A percentile compares a stretch with the other conserved stretches of the same genome.
These are phyloP conservation scores for Tephrocybe sp. DNA, from an alignment of 768 basidiomycete species.

Conservation along the genomic window DNA sequence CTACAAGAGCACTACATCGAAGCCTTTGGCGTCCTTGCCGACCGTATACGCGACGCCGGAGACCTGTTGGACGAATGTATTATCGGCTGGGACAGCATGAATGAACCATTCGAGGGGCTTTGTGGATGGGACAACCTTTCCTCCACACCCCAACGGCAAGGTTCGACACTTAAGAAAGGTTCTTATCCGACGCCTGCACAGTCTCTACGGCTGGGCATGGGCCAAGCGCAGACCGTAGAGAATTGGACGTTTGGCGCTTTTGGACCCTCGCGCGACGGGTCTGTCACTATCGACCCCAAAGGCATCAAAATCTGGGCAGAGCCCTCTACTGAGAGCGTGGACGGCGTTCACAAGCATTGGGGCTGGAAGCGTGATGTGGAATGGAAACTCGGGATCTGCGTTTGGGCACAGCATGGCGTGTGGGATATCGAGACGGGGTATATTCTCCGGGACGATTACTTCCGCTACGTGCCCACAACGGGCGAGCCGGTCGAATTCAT, in stretches of 20 bases:
- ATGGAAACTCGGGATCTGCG: constrained; percentile 76
- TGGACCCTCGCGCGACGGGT: constrained; percentile 74
- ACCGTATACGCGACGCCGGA: constrained; percentile 71
- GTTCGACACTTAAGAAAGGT: constrained; percentile 79
- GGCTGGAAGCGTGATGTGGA: constrained; percentile 75
- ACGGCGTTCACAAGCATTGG: constrained; percentile 65
- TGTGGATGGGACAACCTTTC: constrained; percentile 65
- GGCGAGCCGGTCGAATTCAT: constrained; percentile 63
- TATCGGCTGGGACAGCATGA: constrained; percentile 95
- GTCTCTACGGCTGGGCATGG: constrained; percentile 85
- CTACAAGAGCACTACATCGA: constrained; percentile 74
- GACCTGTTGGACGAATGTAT: constrained; percentile 82
- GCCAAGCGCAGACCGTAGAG: constrained; percentile 76
- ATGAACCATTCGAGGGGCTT: constrained; percentile 91
- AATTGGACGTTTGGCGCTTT: constrained; percentile 77
- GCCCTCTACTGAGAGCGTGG: constrained; percentile 31
- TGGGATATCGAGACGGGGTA: constrained; percentile 78
- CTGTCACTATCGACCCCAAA: constrained; percentile 80
- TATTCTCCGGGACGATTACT: constrained; percentile 74
- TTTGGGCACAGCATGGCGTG: constrained; percentile 88
- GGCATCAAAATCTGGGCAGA: constrained; percentile 79
- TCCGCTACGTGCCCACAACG: constrained; percentile 43
- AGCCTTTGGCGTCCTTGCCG: constrained; percentile 74
- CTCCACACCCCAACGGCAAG: constrained; percentile 61
- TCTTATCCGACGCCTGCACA: constrained; percentile 84